Evolutionary conservation across 2,329 filamentous ascomycete genomes (phyloP), one percentile per base, ranked within the genome.

Genomic region (Aureobasidium melanogenum): DNA sequence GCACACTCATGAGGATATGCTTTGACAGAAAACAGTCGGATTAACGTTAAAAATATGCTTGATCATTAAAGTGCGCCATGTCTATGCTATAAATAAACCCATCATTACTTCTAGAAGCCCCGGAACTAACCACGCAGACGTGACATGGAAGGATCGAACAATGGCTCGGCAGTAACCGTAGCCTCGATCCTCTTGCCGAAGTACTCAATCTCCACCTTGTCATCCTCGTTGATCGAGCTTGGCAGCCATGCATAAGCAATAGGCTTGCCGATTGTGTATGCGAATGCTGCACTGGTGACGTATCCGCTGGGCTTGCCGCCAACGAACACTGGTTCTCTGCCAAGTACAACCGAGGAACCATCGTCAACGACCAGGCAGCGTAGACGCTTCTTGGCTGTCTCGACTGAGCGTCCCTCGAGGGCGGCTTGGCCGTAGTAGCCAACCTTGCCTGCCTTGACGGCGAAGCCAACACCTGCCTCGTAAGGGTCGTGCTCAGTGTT

Each of bases 191-290:
- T 74, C 62, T 71, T 73, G 5, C 83, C 82, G 69, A 87, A 86
- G 67, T 87, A 87, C 66, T 85, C 82, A 61, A 87, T 76, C 67
- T 85, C 82, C 0, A 86, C 81, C 0, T 66, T 61, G 3, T 78
- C 74, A 82, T 50, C 82, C 46, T 82, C 77, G 0, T 58, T 62
- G 2, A 84, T 67, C 1, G 65, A 66, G 12, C 69, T 74, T 0
- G 83, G 82, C 14, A 87, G 70, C 73, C 82, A 84, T 0, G 82
- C 79, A 68, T 82, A 86, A 0, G 82, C 84, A 14, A 86, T 74
- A 0, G 84, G 83, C 69, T 81, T 84, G 28, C 81, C 71, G 10
- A 86, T 68, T 0, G 80, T 83, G 66, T 83, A 86, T 0, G 81
- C 84, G 66, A 85, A 87, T 0, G 80, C 82, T 1, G 84, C 79